Percentiles rank a stretch among this genome's conserved stretches.
phyloP scores from a whole-genome alignment of 331 rosid genomes.

The Stylosanthes scabra region DNA sequence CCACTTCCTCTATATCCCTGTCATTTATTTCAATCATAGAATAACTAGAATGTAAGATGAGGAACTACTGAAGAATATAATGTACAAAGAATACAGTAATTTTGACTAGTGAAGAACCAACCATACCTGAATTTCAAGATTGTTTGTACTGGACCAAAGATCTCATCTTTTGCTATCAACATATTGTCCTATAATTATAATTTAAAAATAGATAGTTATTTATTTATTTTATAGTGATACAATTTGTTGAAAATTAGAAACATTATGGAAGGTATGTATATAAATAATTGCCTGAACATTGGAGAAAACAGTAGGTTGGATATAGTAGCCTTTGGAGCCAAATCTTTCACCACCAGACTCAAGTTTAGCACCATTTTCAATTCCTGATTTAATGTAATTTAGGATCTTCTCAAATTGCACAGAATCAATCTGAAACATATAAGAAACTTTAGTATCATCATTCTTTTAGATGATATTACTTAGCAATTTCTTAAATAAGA shows the following conservation, averaged over 20 bases:
- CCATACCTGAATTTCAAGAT: constrained; percentile 82
- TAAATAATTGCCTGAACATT: constrained; percentile 65
- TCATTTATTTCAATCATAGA: constrained; percentile 23
- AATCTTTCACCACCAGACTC: constrained; percentile 49
- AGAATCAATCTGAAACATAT: constrained; percentile 59
- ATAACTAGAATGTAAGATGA: not conserved
- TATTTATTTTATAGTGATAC: constrained; percentile 5
- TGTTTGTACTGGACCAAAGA: constrained; percentile 85
- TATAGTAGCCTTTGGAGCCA: constrained; percentile 53
- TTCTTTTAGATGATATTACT: constrained; percentile 9
- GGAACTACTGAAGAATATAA: constrained; percentile 1
- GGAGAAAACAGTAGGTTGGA: constrained; percentile 93
- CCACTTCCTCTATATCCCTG: constrained; percentile 71
- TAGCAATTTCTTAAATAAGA: constrained; percentile 3
- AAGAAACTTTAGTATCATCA: too few relatives aligned
- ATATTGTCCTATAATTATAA: constrained; percentile 60
- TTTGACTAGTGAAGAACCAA: constrained; percentile 18
- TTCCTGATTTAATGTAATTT: constrained; percentile 45
- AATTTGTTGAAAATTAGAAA: not conserved
- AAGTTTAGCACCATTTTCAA: constrained; percentile 46
- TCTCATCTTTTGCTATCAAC: constrained; percentile 88
- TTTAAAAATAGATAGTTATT: constrained; percentile 21
- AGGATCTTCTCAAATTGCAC: constrained; percentile 54
- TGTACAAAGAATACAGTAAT: not conserved
- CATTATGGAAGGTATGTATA: not conserved